phyloP scores from a whole-genome alignment of 106 monocot species.

The Narthecium ossifragum region DNA sequence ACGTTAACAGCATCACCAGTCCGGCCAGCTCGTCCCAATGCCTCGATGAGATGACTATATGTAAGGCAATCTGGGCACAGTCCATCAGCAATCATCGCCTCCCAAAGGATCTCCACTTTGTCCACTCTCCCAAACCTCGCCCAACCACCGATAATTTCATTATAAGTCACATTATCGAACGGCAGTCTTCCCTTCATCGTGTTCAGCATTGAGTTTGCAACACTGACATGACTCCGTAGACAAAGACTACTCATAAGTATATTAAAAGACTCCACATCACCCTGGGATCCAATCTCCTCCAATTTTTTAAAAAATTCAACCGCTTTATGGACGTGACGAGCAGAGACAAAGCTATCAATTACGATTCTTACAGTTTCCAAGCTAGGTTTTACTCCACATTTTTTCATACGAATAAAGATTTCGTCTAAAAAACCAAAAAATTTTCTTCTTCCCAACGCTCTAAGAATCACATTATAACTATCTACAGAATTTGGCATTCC shows the following conservation, averaged over 20 bases:
- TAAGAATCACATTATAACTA: constrained; percentile 56
- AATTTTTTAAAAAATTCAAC: constrained; percentile 47
- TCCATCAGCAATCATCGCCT: constrained; percentile 48
- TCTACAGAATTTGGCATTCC: constrained; percentile 22
- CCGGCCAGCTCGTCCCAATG: constrained; percentile 57
- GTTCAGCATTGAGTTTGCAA: constrained; percentile 52
- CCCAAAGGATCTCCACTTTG: constrained; percentile 47
- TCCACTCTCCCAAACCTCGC: constrained; percentile 67
- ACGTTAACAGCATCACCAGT: constrained; percentile 39
- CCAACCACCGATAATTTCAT: constrained; percentile 80
- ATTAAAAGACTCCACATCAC: constrained; percentile 33
- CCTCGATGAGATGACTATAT: constrained; percentile 43
- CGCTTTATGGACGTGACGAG: constrained; percentile 50
- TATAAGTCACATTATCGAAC: constrained; percentile 39
- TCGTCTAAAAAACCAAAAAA: constrained; percentile 59
- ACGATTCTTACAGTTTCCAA: constrained; percentile 45
- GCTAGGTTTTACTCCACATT: constrained; percentile 38
- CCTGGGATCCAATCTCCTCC: constrained; percentile 42
- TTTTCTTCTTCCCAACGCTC: constrained; percentile 68
- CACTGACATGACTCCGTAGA: constrained; percentile 55
- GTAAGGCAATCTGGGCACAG: constrained; percentile 49
- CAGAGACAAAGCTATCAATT: constrained; percentile 53
- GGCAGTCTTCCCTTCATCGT: constrained; percentile 39
- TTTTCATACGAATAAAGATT: constrained; percentile 46
- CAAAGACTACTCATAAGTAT: constrained; percentile 59